Conservation (phyloP, 2,329 filamentous ascomycete species). For the Verticillium klebahnii region DNA sequence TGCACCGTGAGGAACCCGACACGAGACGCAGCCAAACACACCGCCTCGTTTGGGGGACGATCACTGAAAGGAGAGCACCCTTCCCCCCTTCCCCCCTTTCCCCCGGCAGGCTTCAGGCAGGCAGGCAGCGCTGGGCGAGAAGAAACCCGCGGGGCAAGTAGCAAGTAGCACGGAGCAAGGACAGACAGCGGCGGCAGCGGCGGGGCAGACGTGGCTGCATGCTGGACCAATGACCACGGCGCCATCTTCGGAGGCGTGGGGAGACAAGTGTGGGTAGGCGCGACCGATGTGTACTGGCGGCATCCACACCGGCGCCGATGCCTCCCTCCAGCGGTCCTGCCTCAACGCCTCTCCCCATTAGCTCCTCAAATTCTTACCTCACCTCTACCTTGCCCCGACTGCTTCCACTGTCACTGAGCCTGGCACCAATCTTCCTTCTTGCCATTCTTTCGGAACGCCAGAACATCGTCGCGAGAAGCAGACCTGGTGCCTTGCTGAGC, state of each 20-base stretch:
- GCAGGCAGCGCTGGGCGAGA: not conserved
- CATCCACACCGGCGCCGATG: not conserved
- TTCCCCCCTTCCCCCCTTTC: too few relatives aligned
- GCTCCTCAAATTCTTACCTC: not conserved
- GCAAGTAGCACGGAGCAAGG: not conserved
- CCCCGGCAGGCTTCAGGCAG: not conserved
- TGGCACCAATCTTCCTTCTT: not conserved
- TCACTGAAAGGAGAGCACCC: not conserved
- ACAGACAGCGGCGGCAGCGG: not conserved
- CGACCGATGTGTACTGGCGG: not conserved
- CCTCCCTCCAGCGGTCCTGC: not conserved
- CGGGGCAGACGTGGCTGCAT: not conserved
- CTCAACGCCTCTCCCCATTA: not conserved
- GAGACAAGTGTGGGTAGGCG: not conserved
- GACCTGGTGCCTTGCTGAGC: not conserved
- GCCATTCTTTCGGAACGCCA: not conserved
- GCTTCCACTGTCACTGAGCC: not conserved
- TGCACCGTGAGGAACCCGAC: not conserved
- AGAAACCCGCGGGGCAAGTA: not conserved
- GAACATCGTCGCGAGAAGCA: not conserved
- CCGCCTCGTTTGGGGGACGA: not conserved
- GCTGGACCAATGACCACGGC: not conserved
- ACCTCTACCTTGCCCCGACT: not conserved
- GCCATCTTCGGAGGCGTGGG: slow-evolving; percentile 1
- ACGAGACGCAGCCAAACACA: not conserved